Conservation (phyloP, 2,329 filamentous ascomycete species). For the Calonectria multiphialidica region DNA sequence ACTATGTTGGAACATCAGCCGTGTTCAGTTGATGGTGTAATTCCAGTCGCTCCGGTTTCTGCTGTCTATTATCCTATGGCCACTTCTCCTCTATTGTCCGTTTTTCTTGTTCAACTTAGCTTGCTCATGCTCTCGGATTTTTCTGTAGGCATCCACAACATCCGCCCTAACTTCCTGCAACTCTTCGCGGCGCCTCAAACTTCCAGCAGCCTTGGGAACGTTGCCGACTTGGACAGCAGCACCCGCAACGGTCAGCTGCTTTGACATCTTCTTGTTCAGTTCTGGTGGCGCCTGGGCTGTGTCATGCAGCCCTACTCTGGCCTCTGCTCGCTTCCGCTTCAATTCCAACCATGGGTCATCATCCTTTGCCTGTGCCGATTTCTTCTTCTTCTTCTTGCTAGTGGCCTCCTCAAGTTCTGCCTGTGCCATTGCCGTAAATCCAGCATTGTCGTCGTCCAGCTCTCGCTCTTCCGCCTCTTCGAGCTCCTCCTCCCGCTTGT, state of each 20-base stretch:
- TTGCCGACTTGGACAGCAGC: constrained; percentile 51
- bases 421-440: constrained; percentile 59
- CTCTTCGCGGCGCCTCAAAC: constrained; percentile 54
- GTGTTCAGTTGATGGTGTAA: neutral
- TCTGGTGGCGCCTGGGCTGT: constrained; percentile 82
- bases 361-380: constrained; percentile 64
- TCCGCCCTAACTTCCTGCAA: constrained; percentile 50
- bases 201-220: constrained; percentile 54
- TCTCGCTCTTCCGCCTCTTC: constrained; percentile 74
- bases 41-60: neutral
- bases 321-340: constrained; percentile 73
- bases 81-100: neutral
- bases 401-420: constrained; percentile 52
- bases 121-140: constrained; percentile 53
- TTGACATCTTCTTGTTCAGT: constrained; percentile 64
- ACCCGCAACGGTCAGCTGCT: constrained; percentile 49
- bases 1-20: neutral
- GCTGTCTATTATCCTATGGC: neutral
- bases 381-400: constrained; percentile 53
- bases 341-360: constrained; percentile 84
- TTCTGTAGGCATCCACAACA: constrained; percentile 54
- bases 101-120: constrained; percentile 43
- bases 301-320: constrained; percentile 64
- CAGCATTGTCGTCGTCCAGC: constrained; percentile 67
- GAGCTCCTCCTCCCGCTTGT: constrained; percentile 74